A percentile compares a stretch with the other conserved stretches of the same genome.
phyloP scores from a whole-genome alignment of 2,329 filamentous ascomycete species.

The Plenodomus biglobosus region DNA sequence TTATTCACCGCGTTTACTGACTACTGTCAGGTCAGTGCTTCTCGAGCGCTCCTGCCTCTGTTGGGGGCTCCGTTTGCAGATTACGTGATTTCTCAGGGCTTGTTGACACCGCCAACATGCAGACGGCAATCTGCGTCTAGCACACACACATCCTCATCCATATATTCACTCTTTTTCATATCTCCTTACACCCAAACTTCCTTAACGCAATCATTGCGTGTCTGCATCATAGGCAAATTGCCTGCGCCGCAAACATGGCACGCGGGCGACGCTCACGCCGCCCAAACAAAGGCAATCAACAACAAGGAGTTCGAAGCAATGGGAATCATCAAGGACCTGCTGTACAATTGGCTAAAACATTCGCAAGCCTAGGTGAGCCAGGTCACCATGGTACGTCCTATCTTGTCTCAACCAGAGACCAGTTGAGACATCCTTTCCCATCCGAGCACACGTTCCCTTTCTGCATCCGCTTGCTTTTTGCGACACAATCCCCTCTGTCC shows the following conservation, averaged over 20 bases:
- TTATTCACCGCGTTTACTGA: too few relatives aligned
- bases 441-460: background rate
- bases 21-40: background rate
- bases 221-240: background rate
- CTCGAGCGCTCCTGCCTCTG: background rate
- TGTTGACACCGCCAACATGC: background rate
- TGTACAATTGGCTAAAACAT: slow-evolving; percentile 8
- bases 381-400: slow-evolving; percentile 12
- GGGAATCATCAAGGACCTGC: background rate
- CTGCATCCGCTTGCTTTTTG: too few relatives aligned
- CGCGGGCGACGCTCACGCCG: slow-evolving; percentile 2
- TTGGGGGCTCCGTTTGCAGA: background rate
- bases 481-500: background rate
- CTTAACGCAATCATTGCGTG: background rate
- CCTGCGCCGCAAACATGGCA: slow-evolving; percentile 11
- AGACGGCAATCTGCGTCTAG: background rate
- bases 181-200: background rate
- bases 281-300: slow-evolving; percentile 3
- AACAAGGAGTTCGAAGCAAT: slow-evolving; percentile 3
- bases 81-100: background rate
- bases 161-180: background rate
- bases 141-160: background rate
- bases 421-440: background rate
- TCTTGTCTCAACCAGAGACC: background rate
- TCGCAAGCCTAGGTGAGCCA: slow-evolving; percentile 5